Evolutionary conservation across 345 rosid genomes (phyloP).

Genomic region (Euclidium syriacum): DNA sequence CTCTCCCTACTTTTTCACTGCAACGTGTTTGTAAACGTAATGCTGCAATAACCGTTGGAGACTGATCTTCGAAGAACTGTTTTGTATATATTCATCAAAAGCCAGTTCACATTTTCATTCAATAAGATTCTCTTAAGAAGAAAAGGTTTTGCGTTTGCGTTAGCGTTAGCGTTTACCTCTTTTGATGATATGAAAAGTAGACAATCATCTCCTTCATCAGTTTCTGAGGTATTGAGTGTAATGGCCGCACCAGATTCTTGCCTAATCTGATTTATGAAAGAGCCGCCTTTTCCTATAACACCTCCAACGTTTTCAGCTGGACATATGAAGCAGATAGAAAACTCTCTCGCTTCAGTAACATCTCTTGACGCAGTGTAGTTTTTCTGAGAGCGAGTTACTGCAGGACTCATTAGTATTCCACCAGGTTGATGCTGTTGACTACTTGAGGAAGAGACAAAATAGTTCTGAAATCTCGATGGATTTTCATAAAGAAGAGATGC

Average conservation of each 20-base stretch:
- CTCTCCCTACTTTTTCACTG: constrained; percentile 61
- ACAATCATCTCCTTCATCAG: constrained; percentile 64
- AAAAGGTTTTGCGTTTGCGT: too few species aligned
- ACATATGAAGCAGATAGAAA: constrained; percentile 58
- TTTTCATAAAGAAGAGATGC: constrained; percentile 58
- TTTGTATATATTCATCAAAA: background rate
- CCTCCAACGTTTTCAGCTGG: constrained; percentile 58
- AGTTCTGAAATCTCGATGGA: constrained; percentile 60
- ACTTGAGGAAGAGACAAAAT: constrained; percentile 44
- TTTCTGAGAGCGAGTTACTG: constrained; percentile 44
- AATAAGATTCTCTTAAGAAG: background rate
- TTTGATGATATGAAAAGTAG: constrained; percentile 49
- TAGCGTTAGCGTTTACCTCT: constrained; percentile 53
- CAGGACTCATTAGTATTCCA: constrained; percentile 44
- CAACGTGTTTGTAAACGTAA: constrained; percentile 61
- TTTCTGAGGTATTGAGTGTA: constrained; percentile 49
- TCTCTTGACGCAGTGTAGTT: constrained; percentile 42
- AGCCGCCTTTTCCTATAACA: constrained; percentile 71
- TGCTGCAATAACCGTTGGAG: constrained; percentile 59
- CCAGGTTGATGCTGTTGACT: constrained; percentile 32
- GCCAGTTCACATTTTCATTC: background rate
- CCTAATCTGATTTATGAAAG: constrained; percentile 59
- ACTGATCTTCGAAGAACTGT: constrained; percentile 59
- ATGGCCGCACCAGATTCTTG: constrained; percentile 60
- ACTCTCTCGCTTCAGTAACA: constrained; percentile 46